These are phyloP conservation scores for Suaeda aralocaspica DNA, from an alignment of 148 eudicot species.

Conservation along the genomic window DNA sequence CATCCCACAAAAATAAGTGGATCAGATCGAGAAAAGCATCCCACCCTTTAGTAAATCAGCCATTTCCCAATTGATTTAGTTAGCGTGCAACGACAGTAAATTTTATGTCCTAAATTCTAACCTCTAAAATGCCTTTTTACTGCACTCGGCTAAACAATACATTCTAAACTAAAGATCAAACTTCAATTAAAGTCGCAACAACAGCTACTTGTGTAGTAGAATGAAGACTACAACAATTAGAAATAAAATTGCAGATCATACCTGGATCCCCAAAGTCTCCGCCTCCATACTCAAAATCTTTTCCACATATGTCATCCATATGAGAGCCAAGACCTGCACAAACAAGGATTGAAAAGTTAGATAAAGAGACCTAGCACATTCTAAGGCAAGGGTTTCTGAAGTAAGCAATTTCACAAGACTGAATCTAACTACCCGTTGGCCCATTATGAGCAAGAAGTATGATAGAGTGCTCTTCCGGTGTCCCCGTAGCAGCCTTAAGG, in stretches of 20 bases:
- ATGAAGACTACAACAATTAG: background rate
- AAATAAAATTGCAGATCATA: conserved; percentile 15
- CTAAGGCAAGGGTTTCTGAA: background rate
- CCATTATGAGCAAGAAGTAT: conserved; percentile 91
- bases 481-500: conserved; percentile 48
- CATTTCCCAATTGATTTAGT: no score
- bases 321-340: conserved; percentile 77
- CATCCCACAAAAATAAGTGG: background rate
- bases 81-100: no score
- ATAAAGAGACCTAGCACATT: background rate
- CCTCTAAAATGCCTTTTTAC: background rate
- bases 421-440: conserved; percentile 59
- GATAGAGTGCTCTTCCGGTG: conserved; percentile 60
- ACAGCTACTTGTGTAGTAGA: background rate
- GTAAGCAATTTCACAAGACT: background rate
- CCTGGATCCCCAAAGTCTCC: conserved; percentile 98
- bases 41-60: background rate
- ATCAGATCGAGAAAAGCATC: background rate
- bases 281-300: conserved; percentile 68
- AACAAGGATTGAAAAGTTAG: background rate
- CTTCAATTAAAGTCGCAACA: background rate
- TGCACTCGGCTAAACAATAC: background rate
- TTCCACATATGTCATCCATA: conserved; percentile 79
- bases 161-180: background rate
- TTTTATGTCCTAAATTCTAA: background rate